phyloP scores from a whole-genome alignment of 2,329 filamentous ascomycete species.

The Diaporthe destruens region DNA sequence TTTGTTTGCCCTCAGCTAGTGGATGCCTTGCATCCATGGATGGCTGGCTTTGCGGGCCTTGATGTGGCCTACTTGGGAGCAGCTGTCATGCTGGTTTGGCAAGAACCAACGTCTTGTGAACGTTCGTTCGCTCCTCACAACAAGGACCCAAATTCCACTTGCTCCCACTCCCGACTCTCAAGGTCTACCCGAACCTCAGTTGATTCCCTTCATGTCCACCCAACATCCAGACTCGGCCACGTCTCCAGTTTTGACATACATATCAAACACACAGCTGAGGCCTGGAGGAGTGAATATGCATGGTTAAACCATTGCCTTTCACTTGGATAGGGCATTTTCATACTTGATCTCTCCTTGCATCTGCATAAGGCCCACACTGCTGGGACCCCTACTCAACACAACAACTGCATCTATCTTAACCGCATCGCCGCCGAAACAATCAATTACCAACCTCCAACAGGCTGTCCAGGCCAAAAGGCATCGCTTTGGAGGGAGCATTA shows the following conservation, averaged over 20 bases:
- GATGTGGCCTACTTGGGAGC: background rate
- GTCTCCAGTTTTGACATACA: too few species aligned
- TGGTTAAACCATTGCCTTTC: background rate
- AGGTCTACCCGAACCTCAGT: background rate
- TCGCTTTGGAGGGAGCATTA: background rate
- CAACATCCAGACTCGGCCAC: background rate
- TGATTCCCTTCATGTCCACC: too few species aligned
- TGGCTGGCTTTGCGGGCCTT: background rate
- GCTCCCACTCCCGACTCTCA: background rate
- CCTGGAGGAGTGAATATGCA: too few species aligned
- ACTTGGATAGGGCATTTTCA: background rate
- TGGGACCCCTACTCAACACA: too few species aligned
- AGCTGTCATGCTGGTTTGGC: background rate
- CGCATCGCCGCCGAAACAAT: background rate
- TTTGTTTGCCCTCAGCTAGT: background rate
- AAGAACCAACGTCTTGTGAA: background rate
- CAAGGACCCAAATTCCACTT: background rate
- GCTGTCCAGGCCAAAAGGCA: background rate
- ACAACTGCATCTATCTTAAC: too few species aligned
- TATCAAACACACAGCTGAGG: too few species aligned
- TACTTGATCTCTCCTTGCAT: background rate
- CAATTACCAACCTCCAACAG: background rate
- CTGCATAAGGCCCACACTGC: background rate
- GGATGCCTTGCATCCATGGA: background rate
- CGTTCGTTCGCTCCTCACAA: background rate